Base-by-base conservation (phyloP, 495 filamentous ascomycete genomes). In the Lasiosphaeriaceae sp. region DNA sequence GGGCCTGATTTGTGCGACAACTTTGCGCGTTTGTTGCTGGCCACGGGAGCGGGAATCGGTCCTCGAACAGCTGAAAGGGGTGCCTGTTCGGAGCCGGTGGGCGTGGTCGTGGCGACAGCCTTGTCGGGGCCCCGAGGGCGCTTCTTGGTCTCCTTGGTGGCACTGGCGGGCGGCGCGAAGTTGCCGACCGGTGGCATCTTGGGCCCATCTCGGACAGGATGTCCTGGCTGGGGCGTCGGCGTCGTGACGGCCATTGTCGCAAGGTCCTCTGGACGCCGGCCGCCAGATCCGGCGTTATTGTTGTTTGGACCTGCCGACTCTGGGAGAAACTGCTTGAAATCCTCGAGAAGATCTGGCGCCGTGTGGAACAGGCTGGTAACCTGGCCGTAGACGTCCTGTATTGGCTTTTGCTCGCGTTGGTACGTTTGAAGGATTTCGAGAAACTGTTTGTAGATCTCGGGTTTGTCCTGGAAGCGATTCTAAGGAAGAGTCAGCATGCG, bases 401-500 rank as follows among this genome's bases (percentile, higher is more conserved):
- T 99, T 0, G 95, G 95, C 69, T 97, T 97, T 37, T 92, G 95
- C 64, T 99, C 95, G 52, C 95, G 84, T 71, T 99, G 95, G 67
- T 99, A 99, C 1, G 95, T 99, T 71, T 99, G 95, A 44, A 99
- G 76, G 24, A 99, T 99, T 68, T 99, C 95, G 8, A 99, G 82
- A 67, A 99, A 99, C 65, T 97, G 91, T 66, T 99, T 99, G 77
- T 99, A 99, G 53, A 97, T 97, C 66, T 99, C 95, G 8, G 95
- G 95, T 57, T 94, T 90, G 60, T 87, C 83, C 46, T 94, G 83
- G 69, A 97, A 99, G 41, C 95, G 94, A 68, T 97, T 99, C 94
- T 92, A 65, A 49, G 56, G 17, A 14, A 52, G 39, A 39, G 45
- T 23, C 9, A 47, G 17, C 17, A 52, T 44, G 52, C 54, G 39